phyloP scores from a whole-genome alignment of 305 asterid genomes.

The Fraxinus angustifolia region DNA sequence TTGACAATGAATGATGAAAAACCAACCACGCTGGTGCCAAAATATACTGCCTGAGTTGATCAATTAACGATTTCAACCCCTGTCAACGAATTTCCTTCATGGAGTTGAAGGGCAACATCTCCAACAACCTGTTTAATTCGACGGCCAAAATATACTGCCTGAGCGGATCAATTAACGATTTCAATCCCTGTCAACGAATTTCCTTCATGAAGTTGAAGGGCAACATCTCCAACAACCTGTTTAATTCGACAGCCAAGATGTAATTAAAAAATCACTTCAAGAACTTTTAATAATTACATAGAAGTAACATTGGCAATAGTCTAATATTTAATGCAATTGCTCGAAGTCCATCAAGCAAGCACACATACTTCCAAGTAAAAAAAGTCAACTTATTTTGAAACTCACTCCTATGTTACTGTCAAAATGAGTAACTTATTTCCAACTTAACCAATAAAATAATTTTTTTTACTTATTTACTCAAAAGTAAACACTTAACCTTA shows the following conservation, averaged over 20 bases:
- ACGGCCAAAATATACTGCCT: background rate
- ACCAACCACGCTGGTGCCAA: background rate
- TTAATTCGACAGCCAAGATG: background rate
- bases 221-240: constrained; percentile 85
- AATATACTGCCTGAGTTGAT: constrained; percentile 22
- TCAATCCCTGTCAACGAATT: constrained; percentile 59
- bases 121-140: constrained; percentile 61
- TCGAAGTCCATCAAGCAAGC: background rate
- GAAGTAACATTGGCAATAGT: background rate
- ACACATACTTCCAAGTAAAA: background rate
- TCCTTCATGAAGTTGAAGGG: constrained; percentile 67
- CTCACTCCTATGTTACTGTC: background rate
- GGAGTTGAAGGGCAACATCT: constrained; percentile 78
- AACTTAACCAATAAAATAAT: background rate
- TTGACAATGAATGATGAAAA: background rate
- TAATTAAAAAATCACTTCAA: background rate
- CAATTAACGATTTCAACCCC: constrained; percentile 75
- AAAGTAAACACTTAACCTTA: background rate
- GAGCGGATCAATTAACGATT: constrained; percentile 53
- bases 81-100: constrained; percentile 44
- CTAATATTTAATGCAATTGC: background rate
- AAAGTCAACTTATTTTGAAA: background rate
- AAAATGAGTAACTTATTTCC: background rate
- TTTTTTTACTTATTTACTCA: background rate
- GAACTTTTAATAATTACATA: background rate